Evolutionary conservation across 805 yeast genomes (phyloP).

Genomic region (Kuraishia ogatae): DNA sequence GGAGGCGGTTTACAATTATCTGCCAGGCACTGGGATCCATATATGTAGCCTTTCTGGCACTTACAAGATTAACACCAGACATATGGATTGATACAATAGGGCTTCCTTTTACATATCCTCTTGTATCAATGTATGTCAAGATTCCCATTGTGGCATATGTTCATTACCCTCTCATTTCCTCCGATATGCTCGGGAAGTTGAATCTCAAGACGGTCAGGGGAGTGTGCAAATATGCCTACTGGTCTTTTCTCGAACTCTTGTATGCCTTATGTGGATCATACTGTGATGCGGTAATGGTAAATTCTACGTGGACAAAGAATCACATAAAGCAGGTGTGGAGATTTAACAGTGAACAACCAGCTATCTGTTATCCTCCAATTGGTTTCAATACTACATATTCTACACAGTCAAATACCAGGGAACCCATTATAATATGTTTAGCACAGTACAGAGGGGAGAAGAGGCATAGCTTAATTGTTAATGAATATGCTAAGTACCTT

Average conservation of each 20-base stretch:
- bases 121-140: constrained; percentile 44
- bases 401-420: constrained; percentile 18
- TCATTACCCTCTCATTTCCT: constrained; percentile 90
- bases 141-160: constrained; percentile 81
- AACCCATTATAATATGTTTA: constrained; percentile 43
- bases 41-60: constrained; percentile 60
- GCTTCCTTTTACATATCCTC: constrained; percentile 76
- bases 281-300: constrained; percentile 60
- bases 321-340: constrained; percentile 67
- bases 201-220: constrained; percentile 17
- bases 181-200: constrained; percentile 73
- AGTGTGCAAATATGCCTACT: constrained; percentile 49
- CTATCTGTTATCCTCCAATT: constrained; percentile 83
- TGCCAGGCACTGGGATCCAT: constrained; percentile 86
- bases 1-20: constrained; percentile 73
- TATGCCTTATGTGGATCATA: constrained; percentile 63
- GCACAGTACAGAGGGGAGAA: constrained; percentile 97
- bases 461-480: constrained; percentile 66
- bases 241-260: constrained; percentile 55
- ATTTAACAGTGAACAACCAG: constrained; percentile 25
- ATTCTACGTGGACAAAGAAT: constrained; percentile 86
- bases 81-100: constrained; percentile 95
- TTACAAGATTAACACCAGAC: constrained; percentile 67
- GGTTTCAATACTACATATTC: constrained; percentile 37
- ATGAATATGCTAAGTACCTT: constrained; percentile 53